Evolutionary conservation across 148 eudicot genomes (phyloP).

Genomic region (Bassia scoparia): DNA sequence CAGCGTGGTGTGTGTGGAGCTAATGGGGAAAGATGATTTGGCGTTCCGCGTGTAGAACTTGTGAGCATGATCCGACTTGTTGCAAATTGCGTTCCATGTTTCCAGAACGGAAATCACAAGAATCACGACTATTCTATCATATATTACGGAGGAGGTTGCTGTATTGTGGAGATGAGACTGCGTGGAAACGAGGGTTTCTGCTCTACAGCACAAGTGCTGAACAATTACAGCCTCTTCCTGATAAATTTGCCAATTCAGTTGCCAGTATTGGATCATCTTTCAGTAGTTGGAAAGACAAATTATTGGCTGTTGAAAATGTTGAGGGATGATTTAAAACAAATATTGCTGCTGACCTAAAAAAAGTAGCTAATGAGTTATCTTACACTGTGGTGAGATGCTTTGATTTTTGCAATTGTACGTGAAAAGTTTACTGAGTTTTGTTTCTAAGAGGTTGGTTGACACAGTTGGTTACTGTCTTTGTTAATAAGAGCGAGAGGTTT

Average conservation of each 20-base stretch:
- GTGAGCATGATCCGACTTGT: conserved; percentile 98
- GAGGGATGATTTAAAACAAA: conserved; percentile 32
- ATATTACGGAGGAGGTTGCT: conserved; percentile 95
- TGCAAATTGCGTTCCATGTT: conserved; percentile 99
- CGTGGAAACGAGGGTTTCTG: conserved; percentile 99
- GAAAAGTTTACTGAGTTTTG: conserved; percentile 92
- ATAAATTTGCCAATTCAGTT: conserved; percentile 54
- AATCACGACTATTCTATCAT: conserved; percentile 91
- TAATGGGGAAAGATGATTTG: conserved; percentile 85
- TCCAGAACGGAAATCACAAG: conserved; percentile 85
- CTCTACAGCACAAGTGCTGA: conserved; percentile 90
- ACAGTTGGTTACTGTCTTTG: conserved; percentile 51
- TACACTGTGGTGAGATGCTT: conserved; percentile 65
- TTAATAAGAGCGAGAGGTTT: conserved; percentile 82
- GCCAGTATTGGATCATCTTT: conserved; percentile 75
- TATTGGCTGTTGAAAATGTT: conserved; percentile 39
- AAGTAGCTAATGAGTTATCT: conserved; percentile 54
- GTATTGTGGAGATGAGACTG: conserved; percentile 98
- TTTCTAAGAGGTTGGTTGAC: conserved; percentile 53
- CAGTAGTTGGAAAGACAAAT: conserved; percentile 51
- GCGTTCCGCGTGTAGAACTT: conserved; percentile 92
- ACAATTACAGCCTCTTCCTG: conserved; percentile 79
- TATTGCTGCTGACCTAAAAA: conserved; percentile 33
- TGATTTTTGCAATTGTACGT: conserved; percentile 69
- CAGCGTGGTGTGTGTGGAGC: conserved; percentile 95